A percentile compares a stretch with the other conserved stretches of the same genome.
Conservation (phyloP, 352 stramenopile genomes). For the Phytophthora sojae region DNA sequence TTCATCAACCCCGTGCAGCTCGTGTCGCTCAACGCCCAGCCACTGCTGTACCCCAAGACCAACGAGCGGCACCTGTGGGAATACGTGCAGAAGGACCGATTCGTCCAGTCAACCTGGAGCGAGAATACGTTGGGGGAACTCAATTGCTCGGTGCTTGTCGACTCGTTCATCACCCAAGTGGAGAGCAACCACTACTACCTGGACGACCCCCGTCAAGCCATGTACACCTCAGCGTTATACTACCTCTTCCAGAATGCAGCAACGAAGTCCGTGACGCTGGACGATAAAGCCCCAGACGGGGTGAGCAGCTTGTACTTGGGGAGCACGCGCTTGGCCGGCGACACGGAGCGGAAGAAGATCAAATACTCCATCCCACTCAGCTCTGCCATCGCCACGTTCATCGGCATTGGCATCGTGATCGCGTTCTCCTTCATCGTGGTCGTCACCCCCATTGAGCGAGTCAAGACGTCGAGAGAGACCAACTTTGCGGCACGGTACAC, state of each 20-base stretch:
- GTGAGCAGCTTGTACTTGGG: conserved; percentile 32
- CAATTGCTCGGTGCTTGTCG: conserved; percentile 51
- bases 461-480: conserved; percentile 37
- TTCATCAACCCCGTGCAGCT: conserved; percentile 39
- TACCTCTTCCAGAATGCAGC: conserved; percentile 57
- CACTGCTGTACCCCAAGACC: conserved; percentile 23
- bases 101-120: conserved; percentile 16
- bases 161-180: conserved; percentile 57
- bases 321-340: conserved; percentile 39
- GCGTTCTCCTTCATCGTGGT: conserved; percentile 36
- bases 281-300: not conserved
- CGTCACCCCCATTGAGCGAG: conserved; percentile 38
- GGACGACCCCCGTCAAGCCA: conserved; percentile 46
- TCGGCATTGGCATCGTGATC: conserved; percentile 46
- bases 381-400: conserved; percentile 52
- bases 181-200: conserved; percentile 56
- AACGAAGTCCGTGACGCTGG: conserved; percentile 36
- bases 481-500: conserved; percentile 46
- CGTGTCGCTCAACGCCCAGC: conserved; percentile 30
- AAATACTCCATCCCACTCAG: conserved; percentile 50
- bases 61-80: conserved; percentile 33
- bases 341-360: conserved; percentile 54
- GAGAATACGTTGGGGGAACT: conserved; percentile 21
- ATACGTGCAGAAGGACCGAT: conserved; percentile 29
- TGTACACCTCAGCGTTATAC: conserved; percentile 62